Evolutionary conservation across 345 rosid species (phyloP), one percentile per base, ranked within the genome.

Genomic region (Gossypium herbaceum): DNA sequence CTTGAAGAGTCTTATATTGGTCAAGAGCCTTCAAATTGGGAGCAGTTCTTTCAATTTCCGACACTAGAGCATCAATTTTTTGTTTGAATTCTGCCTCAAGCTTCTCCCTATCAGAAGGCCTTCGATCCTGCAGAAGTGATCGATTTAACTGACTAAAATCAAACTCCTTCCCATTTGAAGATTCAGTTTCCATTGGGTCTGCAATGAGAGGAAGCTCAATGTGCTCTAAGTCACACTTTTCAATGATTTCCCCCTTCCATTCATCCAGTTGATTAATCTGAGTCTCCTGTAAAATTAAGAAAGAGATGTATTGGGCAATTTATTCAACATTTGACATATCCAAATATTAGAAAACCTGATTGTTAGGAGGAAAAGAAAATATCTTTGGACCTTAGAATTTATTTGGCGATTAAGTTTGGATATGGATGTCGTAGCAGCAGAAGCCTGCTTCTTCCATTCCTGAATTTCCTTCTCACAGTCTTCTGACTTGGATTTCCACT

Each of bases 11-110:
- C 85, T 90, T 94, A 67, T 95, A 95, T 76, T 90, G 99, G 65
- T 91, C 98, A 81, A 95, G 82, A 27, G 99, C 97, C 89, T 92
- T 95, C 88, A 95, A 78, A 83, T 93, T 91, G 34, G 98, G 99
- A 73, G 98, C 97, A 50, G 93, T 93, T 84, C 82, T 93, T 78
- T 95, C 98, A 73, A 95, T 90, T 79, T 93, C 98, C 39, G 90
- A 84, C 58, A 75, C 64, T 57, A 90, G 62, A 34, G 88, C 83
- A 80, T 93, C 97, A 80, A 93, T 87, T 78, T 89, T 93, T 72
- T 89, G 92, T 79, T 86, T 89, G 77, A 90, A 93, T 68, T 95
- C 96, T 11, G 68, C 80, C 69, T 90, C 99, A 76, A 85, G 62
- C 76, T 91, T 95, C 78, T 91, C 97, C 50, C 99, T 82, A 74